These are phyloP conservation scores for Agaricus blazei DNA, from an alignment of 768 basidiomycete species.

Conservation along the genomic window DNA sequence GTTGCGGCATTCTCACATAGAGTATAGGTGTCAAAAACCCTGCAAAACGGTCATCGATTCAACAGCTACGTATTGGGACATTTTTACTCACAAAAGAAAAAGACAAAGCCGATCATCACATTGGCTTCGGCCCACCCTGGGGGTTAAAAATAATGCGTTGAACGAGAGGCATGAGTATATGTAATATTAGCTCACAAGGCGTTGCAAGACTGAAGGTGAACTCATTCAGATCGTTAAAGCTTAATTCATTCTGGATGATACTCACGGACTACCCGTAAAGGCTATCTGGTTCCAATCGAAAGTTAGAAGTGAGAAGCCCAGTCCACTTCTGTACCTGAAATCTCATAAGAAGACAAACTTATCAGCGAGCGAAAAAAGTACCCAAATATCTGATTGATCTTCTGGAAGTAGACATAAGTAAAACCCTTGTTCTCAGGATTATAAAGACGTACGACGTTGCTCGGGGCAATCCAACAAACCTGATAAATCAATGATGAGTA, in stretches of 20 bases:
- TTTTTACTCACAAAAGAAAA: constrained; percentile 53
- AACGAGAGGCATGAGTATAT: not conserved
- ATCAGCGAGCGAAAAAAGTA: constrained; percentile 14
- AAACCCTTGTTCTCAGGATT: not conserved
- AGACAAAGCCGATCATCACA: constrained; percentile 52
- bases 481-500: constrained; percentile 22
- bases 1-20: constrained; percentile 27
- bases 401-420: constrained; percentile 22
- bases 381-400: constrained; percentile 58
- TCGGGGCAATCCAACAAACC: constrained; percentile 63
- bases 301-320: constrained; percentile 48
- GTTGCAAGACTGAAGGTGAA: constrained; percentile 34
- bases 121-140: constrained; percentile 77
- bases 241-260: constrained; percentile 10
- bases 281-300: constrained; percentile 69
- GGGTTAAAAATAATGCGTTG: constrained; percentile 11
- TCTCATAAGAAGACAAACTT: not conserved
- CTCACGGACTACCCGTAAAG: constrained; percentile 60
- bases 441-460: constrained; percentile 41
- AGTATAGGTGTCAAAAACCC: constrained; percentile 47
- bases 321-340: constrained; percentile 39
- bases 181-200: constrained; percentile 31
- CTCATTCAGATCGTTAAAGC: constrained; percentile 5
- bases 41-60: constrained; percentile 15
- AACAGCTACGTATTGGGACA: not conserved